Base-by-base conservation (phyloP, 345 rosid species). In the Gossypium rotundifolium region DNA sequence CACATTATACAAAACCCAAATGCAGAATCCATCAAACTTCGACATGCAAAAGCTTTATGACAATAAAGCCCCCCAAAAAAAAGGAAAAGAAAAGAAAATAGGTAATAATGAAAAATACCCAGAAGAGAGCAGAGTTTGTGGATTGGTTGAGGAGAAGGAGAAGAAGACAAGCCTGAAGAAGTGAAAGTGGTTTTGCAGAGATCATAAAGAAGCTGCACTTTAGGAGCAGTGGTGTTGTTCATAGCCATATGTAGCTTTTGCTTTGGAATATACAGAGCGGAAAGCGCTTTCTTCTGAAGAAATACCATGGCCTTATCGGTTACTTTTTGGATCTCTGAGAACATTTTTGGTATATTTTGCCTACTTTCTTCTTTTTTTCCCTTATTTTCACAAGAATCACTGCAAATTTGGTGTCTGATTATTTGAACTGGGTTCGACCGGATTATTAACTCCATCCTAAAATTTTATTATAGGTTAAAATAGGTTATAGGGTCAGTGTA, bases 201-300 rank as follows among this genome's bases (percentile, higher is more conserved):
- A 17, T 91, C 91, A 76, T 87, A 91, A 12, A 90, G 83, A 74
- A 83, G 83, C 81, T 91, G 94, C 42, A 92, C 84, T 81, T 87
- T 91, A 7, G 96, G 84, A 55, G 83, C 72, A 48, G 18, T 16
- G 64, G 17, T 59, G n/a, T 25, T 59, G 52, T 66, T 65, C 75
- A 71, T 82, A 63, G 86, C 87, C 93, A 88, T 85, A 73, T 74
- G 82, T 7, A 76, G 4, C 7, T 65, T 9, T 65, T 78, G 84
- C 69, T 79, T 78, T 76, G 78, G 72, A 40, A 80, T 77, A 23
- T 77, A 74, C 40, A 20, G 14, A 3, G 76, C 12, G 38, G 76
- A 20, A 55, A 62, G 45, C 0, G 72, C 73, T 55, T 55, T 55
- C 80, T 57, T 72, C 20, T 68, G 83, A 3, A 77, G 69, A 70